Evolutionary conservation across 2,329 filamentous ascomycete species (phyloP).

Genomic region (Pseudocercospora musae): DNA sequence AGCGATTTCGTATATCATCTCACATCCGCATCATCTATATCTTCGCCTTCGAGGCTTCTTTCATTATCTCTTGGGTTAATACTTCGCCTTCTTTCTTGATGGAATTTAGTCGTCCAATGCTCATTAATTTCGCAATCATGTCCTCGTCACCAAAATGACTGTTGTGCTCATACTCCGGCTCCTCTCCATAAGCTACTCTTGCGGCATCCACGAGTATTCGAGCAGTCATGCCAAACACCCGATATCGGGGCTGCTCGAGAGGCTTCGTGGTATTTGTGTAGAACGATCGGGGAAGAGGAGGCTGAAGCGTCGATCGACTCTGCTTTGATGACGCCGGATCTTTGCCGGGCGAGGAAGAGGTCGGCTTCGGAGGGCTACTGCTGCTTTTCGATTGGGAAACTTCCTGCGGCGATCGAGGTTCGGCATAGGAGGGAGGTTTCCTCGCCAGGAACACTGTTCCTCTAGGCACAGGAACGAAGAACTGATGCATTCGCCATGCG

Average conservation of each 20-base stretch:
- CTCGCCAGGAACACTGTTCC: slow-evolving; percentile 56
- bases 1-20: neutral
- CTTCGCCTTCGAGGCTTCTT: slow-evolving; percentile 33
- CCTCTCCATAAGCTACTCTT: slow-evolving; percentile 73
- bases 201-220: slow-evolving; percentile 86
- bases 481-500: slow-evolving; percentile 87
- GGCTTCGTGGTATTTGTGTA: slow-evolving; percentile 29
- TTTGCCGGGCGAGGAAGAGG: slow-evolving; percentile 2
- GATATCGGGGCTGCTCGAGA: slow-evolving; percentile 52
- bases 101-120: slow-evolving; percentile 55
- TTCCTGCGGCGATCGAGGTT: slow-evolving; percentile 18
- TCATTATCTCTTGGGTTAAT: slow-evolving; percentile 38
- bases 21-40: slow-evolving; percentile 21
- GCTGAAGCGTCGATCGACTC: slow-evolving; percentile 23
- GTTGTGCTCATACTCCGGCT: slow-evolving; percentile 79
- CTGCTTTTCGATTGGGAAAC: slow-evolving; percentile 5
- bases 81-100: slow-evolving; percentile 49
- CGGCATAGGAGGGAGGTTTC: slow-evolving; percentile 20
- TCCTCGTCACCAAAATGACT: slow-evolving; percentile 63
- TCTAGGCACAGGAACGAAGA: slow-evolving; percentile 76
- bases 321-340: slow-evolving; percentile 12
- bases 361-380: neutral
- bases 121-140: slow-evolving; percentile 57
- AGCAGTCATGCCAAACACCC: slow-evolving; percentile 94
- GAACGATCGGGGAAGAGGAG: slow-evolving; percentile 30